phyloP scores from a whole-genome alignment of 306 rosid species.

The Hippophae rhamnoides region DNA sequence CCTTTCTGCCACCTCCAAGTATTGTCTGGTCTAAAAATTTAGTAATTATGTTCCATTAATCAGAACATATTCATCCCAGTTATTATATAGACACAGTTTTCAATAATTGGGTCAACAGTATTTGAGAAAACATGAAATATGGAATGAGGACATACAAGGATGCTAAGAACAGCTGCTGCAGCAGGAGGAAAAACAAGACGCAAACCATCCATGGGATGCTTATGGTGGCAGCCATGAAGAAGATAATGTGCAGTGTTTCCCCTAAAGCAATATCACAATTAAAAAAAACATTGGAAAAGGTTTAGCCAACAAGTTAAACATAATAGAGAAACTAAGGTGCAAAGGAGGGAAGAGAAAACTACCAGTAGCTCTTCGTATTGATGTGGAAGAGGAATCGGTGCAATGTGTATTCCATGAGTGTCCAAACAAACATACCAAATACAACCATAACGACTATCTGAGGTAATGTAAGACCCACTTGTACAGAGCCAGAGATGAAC shows the following conservation, averaged over 20 bases:
- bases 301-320: not conserved
- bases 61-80: too few species aligned
- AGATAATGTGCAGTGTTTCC: slow-evolving; percentile 74
- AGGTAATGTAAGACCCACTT: slow-evolving; percentile 44
- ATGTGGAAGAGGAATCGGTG: slow-evolving; percentile 86
- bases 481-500: slow-evolving; percentile 35
- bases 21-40: too few species aligned
- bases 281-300: not conserved
- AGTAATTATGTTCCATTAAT: too few species aligned
- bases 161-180: slow-evolving; percentile 50
- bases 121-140: not conserved
- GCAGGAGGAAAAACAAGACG: slow-evolving; percentile 85
- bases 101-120: not conserved
- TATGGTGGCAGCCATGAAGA: slow-evolving; percentile 88
- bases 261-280: slow-evolving; percentile 29
- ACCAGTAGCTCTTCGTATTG: slow-evolving; percentile 74
- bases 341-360: slow-evolving; percentile 14
- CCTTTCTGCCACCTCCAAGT: too few species aligned
- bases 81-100: not conserved
- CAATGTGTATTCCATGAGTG: slow-evolving; percentile 58
- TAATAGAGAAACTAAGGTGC: not conserved
- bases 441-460: slow-evolving; percentile 30
- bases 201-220: slow-evolving; percentile 90
- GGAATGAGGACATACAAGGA: slow-evolving; percentile 39
- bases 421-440: slow-evolving; percentile 57